A percentile compares a stretch with the other conserved stretches of the same genome.
Conservation (phyloP, 441 rosid species). For the Sinapis alba region DNA sequence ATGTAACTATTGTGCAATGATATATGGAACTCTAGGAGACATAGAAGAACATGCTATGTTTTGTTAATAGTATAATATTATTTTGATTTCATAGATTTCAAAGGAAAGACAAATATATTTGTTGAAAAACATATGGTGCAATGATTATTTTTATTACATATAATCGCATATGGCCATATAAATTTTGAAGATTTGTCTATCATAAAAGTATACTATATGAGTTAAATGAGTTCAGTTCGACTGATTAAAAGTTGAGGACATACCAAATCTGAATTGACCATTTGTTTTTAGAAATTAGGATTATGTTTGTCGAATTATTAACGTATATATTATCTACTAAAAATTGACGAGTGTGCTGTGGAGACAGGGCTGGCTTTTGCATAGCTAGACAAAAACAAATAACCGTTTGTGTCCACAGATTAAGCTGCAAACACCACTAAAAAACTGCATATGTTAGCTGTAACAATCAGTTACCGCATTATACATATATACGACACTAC, state of each 20-base stretch:
- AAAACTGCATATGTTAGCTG: too few relatives aligned
- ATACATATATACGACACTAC: too few relatives aligned
- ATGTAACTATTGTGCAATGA: background rate
- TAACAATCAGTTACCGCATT: too few relatives aligned
- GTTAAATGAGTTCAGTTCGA: background rate
- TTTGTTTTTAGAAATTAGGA: background rate
- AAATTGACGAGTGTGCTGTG: background rate
- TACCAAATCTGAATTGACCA: background rate
- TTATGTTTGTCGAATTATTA: background rate
- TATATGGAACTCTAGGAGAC: background rate
- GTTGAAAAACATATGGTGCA: background rate
- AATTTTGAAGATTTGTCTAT: background rate
- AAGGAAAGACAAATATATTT: background rate
- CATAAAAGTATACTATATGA: background rate
- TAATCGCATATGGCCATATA: background rate
- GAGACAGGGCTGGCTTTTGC: too few relatives aligned
- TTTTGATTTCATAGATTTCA: background rate
- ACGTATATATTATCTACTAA: background rate
- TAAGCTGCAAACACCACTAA: too few relatives aligned
- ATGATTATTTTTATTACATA: background rate
- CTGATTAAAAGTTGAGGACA: background rate
- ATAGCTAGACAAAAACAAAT: too few relatives aligned
- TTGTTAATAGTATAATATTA: too few relatives aligned
- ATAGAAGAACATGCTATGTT: background rate
- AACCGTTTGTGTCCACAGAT: too few relatives aligned